Evolutionary conservation across 73 alveolate genomes (phyloP), one percentile per base, ranked within the genome.

Genomic region (Uronychia binucleata): DNA sequence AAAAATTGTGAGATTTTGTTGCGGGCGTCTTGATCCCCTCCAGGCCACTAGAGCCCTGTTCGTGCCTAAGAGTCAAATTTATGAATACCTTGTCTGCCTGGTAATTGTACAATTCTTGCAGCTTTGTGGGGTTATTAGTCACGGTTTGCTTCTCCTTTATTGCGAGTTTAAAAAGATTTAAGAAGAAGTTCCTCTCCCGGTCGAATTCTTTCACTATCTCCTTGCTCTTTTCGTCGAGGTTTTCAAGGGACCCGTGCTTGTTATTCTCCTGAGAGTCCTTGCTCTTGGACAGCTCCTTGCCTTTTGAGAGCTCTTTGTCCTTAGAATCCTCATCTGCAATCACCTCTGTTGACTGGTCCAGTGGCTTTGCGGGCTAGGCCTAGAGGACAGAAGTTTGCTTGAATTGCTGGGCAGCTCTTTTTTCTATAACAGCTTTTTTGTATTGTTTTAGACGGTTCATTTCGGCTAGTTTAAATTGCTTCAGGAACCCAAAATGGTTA

Each of bases 111-210:
- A 14, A 28, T 46, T 29, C 58, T 31, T 30, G 34, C 28, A 85
- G 60, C 30, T 1, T 1, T 0, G 32, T 30, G 0, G 91, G 86
- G 31, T 85, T 84, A 85, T 85, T 85, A 26, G 91, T 77, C 25
- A 77, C 5, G 13, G 27, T 74, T 5, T 5, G n/a, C 19, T 34
- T n/a, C 31, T 30, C 35, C 1, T 34, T 77, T 31, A 85, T 77
- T 0, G 76, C 11, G 0, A 77, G 5, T 8, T 27, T 19, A 46
- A 85, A 77, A 8, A 85, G 83, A 30, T 77, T 85, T 33, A 32
- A 27, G 75, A 85, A 26, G 57, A 85, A 77, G n/a, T 77, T 33
- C 0, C 0, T 25, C 33, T 83, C 84, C 13, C 46, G 60, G 28
- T 75, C 57, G 28, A 75, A 1, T 1, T 29, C 74, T 33, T 26